phyloP scores from a whole-genome alignment of 2,329 filamentous ascomycete genomes.

The Trichoderma sp. region DNA sequence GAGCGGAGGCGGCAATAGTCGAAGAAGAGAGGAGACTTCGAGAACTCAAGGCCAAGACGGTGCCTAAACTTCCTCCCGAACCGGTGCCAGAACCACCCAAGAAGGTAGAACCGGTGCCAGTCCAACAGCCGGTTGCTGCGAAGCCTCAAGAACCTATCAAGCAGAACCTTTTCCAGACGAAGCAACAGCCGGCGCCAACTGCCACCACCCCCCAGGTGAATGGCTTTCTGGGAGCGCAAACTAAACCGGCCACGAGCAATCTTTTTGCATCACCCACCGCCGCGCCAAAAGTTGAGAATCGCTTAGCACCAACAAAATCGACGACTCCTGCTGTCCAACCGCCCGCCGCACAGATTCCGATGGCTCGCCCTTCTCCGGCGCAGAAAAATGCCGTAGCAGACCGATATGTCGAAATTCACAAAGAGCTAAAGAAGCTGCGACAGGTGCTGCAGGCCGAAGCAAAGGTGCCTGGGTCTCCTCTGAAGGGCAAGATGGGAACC shows the following conservation, averaged over 20 bases:
- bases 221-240: conserved; percentile 26
- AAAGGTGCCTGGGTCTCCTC: conserved; percentile 43
- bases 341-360: neutral
- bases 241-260: conserved; percentile 26
- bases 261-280: conserved; percentile 24
- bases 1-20: conserved; percentile 44
- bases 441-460: conserved; percentile 59
- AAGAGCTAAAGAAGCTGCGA: conserved; percentile 65
- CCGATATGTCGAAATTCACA: conserved; percentile 59
- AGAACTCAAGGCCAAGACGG: conserved; percentile 45
- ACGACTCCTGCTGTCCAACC: conserved; percentile 14
- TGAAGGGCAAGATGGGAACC: conserved; percentile 68
- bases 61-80: conserved; percentile 44
- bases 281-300: neutral
- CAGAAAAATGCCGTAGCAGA: conserved; percentile 32
- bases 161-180: conserved; percentile 13
- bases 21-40: conserved; percentile 49
- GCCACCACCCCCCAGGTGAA: conserved; percentile 22
- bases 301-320: conserved; percentile 18
- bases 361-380: neutral
- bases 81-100: conserved; percentile 33
- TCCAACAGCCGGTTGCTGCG: conserved; percentile 12
- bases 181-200: conserved; percentile 8
- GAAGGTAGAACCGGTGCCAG: conserved; percentile 20
- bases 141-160: conserved; percentile 23